A percentile compares a stretch with the other conserved stretches of the same genome.
These are phyloP conservation scores for Pisolithus albus DNA, from an alignment of 768 basidiomycete genomes.

Conservation along the genomic window DNA sequence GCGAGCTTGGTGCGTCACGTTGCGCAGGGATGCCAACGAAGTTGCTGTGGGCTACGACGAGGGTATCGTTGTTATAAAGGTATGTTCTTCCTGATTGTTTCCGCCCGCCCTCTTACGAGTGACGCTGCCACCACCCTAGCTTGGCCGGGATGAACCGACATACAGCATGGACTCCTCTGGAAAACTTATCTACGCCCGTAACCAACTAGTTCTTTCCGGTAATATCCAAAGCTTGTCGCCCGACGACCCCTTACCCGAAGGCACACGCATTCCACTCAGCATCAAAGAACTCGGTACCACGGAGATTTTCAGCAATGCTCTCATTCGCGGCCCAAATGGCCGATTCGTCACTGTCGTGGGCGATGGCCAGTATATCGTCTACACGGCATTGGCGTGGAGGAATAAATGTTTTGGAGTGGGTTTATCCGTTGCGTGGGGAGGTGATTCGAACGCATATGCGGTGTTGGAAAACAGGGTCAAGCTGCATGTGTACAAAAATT, in stretches of 20 bases:
- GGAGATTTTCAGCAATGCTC: conserved; percentile 80
- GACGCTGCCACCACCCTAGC: conserved; percentile 33
- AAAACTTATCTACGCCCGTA: conserved; percentile 90
- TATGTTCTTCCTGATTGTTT: conserved; percentile 20
- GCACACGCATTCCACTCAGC: conserved; percentile 68
- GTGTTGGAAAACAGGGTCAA: conserved; percentile 84
- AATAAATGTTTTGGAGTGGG: conserved; percentile 97
- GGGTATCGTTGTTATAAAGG: conserved; percentile 91
- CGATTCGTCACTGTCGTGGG: conserved; percentile 96
- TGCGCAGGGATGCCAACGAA: conserved; percentile 81
- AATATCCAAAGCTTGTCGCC: conserved; percentile 55
- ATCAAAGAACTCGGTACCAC: conserved; percentile 91
- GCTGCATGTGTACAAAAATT: conserved; percentile 83
- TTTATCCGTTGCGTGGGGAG: conserved; percentile 91
- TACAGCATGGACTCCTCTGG: conserved; percentile 93
- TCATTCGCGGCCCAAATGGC: conserved; percentile 92
- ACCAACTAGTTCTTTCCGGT: conserved; percentile 84
- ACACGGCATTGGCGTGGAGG: conserved; percentile 96
- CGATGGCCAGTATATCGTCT: conserved; percentile 98
- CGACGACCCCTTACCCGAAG: conserved; percentile 60
- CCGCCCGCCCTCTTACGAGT: not conserved
- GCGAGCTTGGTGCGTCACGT: conserved; percentile 89
- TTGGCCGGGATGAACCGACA: conserved; percentile 93
- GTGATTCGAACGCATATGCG: conserved; percentile 95
- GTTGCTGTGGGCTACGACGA: conserved; percentile 96